Evolutionary conservation across 345 rosid genomes (phyloP).

Genomic region (Erodium maritimum): DNA sequence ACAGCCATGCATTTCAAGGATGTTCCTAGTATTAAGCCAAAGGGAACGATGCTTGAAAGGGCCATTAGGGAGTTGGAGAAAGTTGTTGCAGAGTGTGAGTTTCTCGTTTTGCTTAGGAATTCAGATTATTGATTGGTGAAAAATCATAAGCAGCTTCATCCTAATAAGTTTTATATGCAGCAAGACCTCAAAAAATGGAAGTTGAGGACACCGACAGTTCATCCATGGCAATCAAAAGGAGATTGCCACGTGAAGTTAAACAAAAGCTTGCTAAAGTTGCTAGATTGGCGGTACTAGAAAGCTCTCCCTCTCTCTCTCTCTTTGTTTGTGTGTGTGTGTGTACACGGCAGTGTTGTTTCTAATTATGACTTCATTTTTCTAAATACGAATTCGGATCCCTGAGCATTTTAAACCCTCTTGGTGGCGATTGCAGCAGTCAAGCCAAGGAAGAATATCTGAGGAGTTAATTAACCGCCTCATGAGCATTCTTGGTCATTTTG

Average conservation of each 20-base stretch:
- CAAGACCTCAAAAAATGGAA: conserved; percentile 8
- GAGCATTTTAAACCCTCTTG: background rate
- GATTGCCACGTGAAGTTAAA: conserved; percentile 19
- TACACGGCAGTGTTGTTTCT: background rate
- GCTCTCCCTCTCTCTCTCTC: background rate
- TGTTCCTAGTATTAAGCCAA: conserved; percentile 46
- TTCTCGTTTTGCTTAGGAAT: background rate
- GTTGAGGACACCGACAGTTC: background rate
- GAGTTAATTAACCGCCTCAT: conserved; percentile 77
- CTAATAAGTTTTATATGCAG: conserved; percentile 23
- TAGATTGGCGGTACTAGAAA: conserved; percentile 14
- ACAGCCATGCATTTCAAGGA: conserved; percentile 22
- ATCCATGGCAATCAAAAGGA: conserved; percentile 13
- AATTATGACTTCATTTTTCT: background rate
- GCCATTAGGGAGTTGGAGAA: conserved; percentile 85
- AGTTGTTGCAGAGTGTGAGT: conserved; percentile 87
- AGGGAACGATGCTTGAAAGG: conserved; percentile 62
- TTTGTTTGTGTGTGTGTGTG: conserved; percentile 1
- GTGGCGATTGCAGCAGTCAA: conserved; percentile 38
- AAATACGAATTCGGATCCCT: conserved; percentile 5
- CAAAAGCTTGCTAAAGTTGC: conserved; percentile 24
- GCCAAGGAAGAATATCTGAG: conserved; percentile 64
- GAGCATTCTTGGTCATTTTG: conserved; percentile 82
- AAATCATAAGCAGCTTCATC: conserved; percentile 5
- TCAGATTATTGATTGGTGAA: conserved; percentile 1